Evolutionary conservation across 2,329 filamentous ascomycete genomes (phyloP).

Genomic region (Ustulina deusta): DNA sequence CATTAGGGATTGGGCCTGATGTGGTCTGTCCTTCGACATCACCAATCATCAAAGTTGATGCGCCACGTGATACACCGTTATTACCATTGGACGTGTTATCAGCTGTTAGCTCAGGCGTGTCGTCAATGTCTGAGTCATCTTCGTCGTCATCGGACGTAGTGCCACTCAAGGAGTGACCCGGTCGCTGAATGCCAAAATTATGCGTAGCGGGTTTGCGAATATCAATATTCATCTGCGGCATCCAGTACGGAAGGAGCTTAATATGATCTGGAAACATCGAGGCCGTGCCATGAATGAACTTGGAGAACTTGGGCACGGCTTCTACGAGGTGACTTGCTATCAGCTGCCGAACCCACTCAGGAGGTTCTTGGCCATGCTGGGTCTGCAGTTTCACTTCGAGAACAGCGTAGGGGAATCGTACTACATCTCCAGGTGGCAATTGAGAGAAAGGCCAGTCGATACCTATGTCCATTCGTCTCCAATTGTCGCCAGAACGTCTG

Average conservation of each 20-base stretch:
- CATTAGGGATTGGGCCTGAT: conserved; percentile 67
- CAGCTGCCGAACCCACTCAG: conserved; percentile 95
- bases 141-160: conserved; percentile 84
- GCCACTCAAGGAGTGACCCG: conserved; percentile 77
- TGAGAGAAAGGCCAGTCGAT: conserved; percentile 96
- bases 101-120: conserved; percentile 48
- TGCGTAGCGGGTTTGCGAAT: conserved; percentile 93
- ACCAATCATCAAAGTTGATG: conserved; percentile 40
- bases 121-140: conserved; percentile 76
- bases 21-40: conserved; percentile 89
- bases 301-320: conserved; percentile 99
- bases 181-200: conserved; percentile 89
- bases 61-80: conserved; percentile 41
- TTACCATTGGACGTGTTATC: conserved; percentile 32
- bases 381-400: conserved; percentile 98
- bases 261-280: conserved; percentile 89
- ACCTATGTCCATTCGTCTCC: conserved; percentile 96
- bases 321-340: conserved; percentile 95
- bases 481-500: conserved; percentile 83
- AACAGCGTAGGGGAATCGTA: conserved; percentile 94
- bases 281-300: conserved; percentile 96
- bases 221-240: conserved; percentile 97
- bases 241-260: conserved; percentile 93
- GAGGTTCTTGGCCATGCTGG: conserved; percentile 92
- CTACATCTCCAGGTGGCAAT: conserved; percentile 84